Percentiles rank a stretch among this genome's conserved stretches.
Evolutionary conservation across 1,284 basidiomycete species (phyloP).

Genomic region (Coriolopsis trogii): DNA sequence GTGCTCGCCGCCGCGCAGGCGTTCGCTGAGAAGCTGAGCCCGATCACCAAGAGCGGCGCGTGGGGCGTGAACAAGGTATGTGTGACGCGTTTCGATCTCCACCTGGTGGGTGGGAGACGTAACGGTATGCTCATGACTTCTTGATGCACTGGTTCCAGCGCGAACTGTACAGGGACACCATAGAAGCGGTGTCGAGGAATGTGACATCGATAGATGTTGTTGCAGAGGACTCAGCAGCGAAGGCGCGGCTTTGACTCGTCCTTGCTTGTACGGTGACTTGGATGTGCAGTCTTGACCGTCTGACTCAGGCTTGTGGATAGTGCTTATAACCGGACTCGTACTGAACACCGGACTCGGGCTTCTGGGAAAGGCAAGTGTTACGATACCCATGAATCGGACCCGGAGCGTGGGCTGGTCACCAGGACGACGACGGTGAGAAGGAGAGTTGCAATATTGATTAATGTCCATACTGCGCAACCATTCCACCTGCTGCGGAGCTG

Average conservation of each 20-base stretch:
- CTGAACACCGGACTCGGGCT: no score
- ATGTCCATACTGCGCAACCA: no score
- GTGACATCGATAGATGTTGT: slow-evolving; percentile 25
- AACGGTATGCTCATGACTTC: background rate
- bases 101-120: no score
- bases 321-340: no score
- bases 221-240: slow-evolving; percentile 37
- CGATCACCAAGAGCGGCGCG: slow-evolving; percentile 54
- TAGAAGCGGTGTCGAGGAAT: slow-evolving; percentile 37
- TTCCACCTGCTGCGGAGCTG: no score
- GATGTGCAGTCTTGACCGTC: background rate
- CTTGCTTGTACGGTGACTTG: no score
- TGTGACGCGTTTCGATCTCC: slow-evolving; percentile 1
- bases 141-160: slow-evolving; percentile 32
- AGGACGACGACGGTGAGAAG: no score
- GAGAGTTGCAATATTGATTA: no score
- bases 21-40: slow-evolving; percentile 53
- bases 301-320: background rate
- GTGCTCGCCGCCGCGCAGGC: slow-evolving; percentile 65
- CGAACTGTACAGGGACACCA: slow-evolving; percentile 42
- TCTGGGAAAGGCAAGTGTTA: no score
- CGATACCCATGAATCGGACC: no score
- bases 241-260: slow-evolving; percentile 34
- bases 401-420: no score
- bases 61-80: slow-evolving; percentile 68